Conservation (phyloP, 228 moss, liverwort and hornwort genomes). For the Sphagnum fallax region DNA sequence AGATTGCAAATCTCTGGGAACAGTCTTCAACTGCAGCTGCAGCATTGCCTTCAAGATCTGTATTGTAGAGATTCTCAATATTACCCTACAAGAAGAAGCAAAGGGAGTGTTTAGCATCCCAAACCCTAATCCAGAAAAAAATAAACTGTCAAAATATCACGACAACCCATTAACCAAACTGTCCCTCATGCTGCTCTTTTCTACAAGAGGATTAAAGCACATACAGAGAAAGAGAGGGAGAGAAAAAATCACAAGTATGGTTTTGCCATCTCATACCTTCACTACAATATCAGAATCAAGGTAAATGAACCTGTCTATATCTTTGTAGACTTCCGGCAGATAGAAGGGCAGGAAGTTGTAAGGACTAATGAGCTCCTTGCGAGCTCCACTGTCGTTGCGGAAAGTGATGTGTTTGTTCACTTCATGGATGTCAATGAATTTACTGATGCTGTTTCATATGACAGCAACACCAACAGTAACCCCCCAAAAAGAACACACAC, state of each 20-base stretch:
- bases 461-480: no score
- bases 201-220: no score
- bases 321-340: constrained; percentile 54
- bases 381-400: constrained; percentile 64
- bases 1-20: constrained; percentile 69
- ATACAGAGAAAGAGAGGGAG: no score
- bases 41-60: constrained; percentile 62
- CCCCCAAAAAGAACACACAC: no score
- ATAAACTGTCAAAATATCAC: no score
- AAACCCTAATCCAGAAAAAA: no score
- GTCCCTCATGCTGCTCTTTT: no score
- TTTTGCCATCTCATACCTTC: constrained; percentile 34
- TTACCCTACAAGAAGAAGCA: constrained; percentile 37
- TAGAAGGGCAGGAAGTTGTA: constrained; percentile 90
- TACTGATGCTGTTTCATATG: constrained; percentile 17
- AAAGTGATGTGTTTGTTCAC: constrained; percentile 61
- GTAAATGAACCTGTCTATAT: constrained; percentile 72
- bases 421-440: constrained; percentile 58
- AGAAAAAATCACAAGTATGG: no score
- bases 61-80: constrained; percentile 60
- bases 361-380: constrained; percentile 77
- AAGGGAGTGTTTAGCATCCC: no score
- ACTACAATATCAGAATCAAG: constrained; percentile 89
- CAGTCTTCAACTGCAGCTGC: constrained; percentile 88
- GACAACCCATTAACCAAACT: no score